Evolutionary conservation across 129 eudicot genomes (phyloP).

Genomic region (Saussurea involucrata): DNA sequence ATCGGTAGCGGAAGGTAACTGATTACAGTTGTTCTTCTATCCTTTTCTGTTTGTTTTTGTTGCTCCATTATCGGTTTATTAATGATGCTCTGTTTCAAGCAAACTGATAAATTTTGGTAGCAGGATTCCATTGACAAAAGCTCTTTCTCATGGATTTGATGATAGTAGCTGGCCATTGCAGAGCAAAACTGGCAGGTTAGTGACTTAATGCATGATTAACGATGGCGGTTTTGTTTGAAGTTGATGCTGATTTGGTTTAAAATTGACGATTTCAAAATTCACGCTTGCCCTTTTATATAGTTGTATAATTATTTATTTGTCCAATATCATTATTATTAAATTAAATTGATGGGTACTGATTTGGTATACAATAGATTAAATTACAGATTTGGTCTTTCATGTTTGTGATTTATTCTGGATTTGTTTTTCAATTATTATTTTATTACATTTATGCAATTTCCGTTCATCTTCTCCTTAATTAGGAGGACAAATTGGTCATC

Average conservation of each 20-base stretch:
- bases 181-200: constrained; percentile 71
- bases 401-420: neutral
- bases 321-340: neutral
- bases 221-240: neutral
- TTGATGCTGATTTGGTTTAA: neutral
- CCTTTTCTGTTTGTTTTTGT: neutral
- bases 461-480: no score
- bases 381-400: neutral
- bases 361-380: neutral
- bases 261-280: neutral
- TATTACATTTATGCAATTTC: no score
- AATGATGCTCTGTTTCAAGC: neutral
- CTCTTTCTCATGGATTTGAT: constrained; percentile 67
- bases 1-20: constrained; percentile 90
- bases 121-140: constrained; percentile 80
- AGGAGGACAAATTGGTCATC: no score
- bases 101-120: neutral
- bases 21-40: neutral
- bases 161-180: constrained; percentile 89
- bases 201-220: neutral
- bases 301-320: neutral
- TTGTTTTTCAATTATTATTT: neutral
- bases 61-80: neutral
- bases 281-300: neutral
- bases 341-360: neutral